Evolutionary conservation across 257 asterid species (phyloP).

Genomic region (Nicotiana undulata): DNA sequence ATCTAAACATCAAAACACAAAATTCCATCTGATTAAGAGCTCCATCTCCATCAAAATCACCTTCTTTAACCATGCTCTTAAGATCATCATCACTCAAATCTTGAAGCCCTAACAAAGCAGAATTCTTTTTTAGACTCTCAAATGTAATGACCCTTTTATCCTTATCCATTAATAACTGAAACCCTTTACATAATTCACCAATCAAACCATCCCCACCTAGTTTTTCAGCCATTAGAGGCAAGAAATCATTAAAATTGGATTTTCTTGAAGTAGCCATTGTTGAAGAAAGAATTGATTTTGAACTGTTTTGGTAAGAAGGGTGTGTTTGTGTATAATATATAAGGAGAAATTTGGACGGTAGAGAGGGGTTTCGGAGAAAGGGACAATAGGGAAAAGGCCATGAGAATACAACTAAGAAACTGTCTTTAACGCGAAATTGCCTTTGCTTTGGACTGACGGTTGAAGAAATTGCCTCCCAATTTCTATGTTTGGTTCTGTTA

Average conservation of each 20-base stretch:
- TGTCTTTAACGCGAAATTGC: conserved; percentile 2
- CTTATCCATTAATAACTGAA: conserved; percentile 35
- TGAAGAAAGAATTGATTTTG: not conserved
- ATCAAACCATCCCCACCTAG: conserved; percentile 48
- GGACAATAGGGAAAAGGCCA: not conserved
- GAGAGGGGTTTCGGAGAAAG: conserved; percentile 4
- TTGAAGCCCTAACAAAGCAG: conserved; percentile 39
- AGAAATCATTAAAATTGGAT: conserved; percentile 37
- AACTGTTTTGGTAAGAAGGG: not conserved
- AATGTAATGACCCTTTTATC: conserved; percentile 42
- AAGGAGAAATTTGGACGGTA: not conserved
- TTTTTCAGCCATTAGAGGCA: conserved; percentile 53
- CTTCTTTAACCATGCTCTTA: conserved; percentile 35
- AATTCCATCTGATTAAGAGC: conserved; percentile 58
- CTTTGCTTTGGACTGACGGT: not conserved
- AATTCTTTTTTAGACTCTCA: conserved; percentile 42
- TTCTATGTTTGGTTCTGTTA: not conserved
- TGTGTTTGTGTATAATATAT: not conserved
- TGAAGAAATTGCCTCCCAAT: conserved; percentile 8
- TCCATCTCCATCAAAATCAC: conserved; percentile 53
- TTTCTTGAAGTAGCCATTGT: conserved; percentile 10
- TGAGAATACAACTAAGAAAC: conserved; percentile 2
- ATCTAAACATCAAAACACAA: conserved; percentile 51
- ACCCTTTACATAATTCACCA: conserved; percentile 50
- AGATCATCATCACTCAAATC: conserved; percentile 39